Evolutionary conservation across 192 early-diverging fungal species (phyloP).

Genomic region (Podila horticola): DNA sequence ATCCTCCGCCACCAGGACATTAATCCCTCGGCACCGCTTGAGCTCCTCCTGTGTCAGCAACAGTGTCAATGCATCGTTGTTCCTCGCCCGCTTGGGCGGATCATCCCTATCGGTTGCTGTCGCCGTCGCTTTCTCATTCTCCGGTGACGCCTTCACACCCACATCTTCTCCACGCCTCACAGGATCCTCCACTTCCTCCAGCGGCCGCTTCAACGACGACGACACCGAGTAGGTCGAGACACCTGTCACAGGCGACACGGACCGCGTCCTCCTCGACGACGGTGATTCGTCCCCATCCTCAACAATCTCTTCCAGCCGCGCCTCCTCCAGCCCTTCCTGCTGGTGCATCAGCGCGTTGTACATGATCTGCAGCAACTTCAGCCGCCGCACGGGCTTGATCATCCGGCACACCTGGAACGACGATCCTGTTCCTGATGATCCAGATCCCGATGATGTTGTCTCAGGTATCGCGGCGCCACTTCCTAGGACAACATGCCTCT

Average conservation of each 20-base stretch:
- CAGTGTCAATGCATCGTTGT: slow-evolving; percentile 39
- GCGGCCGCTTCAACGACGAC: not conserved
- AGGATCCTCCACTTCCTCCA: not conserved
- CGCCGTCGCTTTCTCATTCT: not conserved
- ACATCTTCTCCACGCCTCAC: not conserved
- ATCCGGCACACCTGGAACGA: slow-evolving; percentile 40
- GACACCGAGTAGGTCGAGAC: not conserved
- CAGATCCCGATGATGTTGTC: not conserved
- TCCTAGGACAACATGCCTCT: not conserved
- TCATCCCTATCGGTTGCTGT: not conserved
- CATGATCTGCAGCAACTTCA: slow-evolving; percentile 48
- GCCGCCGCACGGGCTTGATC: slow-evolving; percentile 47
- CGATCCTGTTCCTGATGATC: not conserved
- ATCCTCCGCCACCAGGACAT: slow-evolving; percentile 46
- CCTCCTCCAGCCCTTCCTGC: slow-evolving; percentile 1
- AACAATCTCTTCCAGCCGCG: not conserved
- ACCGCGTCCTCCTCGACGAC: not conserved
- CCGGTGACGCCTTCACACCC: not conserved
- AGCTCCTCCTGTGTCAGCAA: slow-evolving; percentile 31
- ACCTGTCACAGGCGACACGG: not conserved
- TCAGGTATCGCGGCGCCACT: no score
- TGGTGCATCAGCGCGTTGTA: slow-evolving; percentile 32
- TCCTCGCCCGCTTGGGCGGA: slow-evolving; percentile 28
- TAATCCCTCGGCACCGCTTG: slow-evolving; percentile 21
- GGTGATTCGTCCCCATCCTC: not conserved